Evolutionary conservation across 2,329 filamentous ascomycete genomes (phyloP), one percentile per base, ranked within the genome.

Genomic region (Orbilia quercus): DNA sequence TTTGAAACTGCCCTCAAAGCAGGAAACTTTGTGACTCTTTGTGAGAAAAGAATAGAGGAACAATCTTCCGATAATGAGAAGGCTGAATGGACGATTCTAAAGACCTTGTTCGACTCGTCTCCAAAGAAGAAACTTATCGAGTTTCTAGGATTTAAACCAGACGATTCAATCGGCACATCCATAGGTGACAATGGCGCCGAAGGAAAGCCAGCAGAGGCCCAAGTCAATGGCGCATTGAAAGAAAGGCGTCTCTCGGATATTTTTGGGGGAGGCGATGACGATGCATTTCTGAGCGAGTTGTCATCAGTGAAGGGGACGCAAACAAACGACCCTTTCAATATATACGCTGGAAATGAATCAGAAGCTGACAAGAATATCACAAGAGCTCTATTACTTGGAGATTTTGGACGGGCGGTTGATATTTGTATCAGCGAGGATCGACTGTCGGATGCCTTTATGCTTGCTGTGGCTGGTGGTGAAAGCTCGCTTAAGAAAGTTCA

Each of bases 381-480:
- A 2, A 89, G 88, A 77, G 90, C 94, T 31, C 82, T 99, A 69
- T 90, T 98, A 83, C 85, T 98, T 7, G 95, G 95, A 6, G 87
- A 96, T 75, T 99, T 99, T 78, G 88, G 93, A 66, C 90, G 90
- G 79, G 95, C 95, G 16, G 89, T 96, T 67, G 91, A 96, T 65
- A 87, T 96, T 57, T 96, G 92, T 77, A 83, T 99, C 14, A 89
- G 91, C 78, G 92, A 97, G 80, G 89, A 96, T 76, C 89, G 93
- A 59, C 88, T 98, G 80, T 95, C 95, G 0, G 95, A 99, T 82
- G 95, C 95, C 40, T 96, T 99, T 82, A 92, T 99, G 84, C 94
- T 99, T 79, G 95, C 96, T 50, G 96, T 98, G 78, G 98, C 93
- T 78, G 93, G 95, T 69, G 95, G 94, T 53, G 92, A 96, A 80